Conservation (phyloP, 805 yeast species). For the Metschnikowia corniflorae region DNA sequence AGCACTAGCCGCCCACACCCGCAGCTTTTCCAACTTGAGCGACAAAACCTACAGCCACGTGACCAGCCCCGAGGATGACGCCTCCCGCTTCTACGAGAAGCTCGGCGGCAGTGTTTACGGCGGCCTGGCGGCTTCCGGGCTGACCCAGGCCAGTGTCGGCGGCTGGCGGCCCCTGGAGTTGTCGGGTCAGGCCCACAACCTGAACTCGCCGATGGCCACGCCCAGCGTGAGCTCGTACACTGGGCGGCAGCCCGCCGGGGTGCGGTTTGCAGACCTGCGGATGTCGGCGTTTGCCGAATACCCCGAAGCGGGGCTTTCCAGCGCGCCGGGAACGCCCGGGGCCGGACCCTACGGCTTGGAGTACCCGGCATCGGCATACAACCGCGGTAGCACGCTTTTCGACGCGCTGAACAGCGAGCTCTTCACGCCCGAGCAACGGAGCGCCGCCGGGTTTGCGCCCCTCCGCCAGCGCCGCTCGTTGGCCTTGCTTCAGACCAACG, state of each 20-base stretch:
- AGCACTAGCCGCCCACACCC: conserved; percentile 8
- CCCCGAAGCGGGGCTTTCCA: conserved; percentile 1
- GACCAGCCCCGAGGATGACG: conserved; percentile 12
- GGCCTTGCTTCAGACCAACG: conserved; percentile 19
- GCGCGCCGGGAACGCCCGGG: neutral
- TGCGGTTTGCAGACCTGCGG: conserved; percentile 8
- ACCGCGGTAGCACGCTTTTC: conserved; percentile 8
- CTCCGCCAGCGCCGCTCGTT: conserved; percentile 6
- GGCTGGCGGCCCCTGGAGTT: neutral
- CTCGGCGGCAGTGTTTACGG: conserved; percentile 16
- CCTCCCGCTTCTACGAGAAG: conserved; percentile 17
- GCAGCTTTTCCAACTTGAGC: conserved; percentile 10
- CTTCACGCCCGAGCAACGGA: neutral
- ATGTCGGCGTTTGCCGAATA: conserved; percentile 9
- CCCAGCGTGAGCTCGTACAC: too few species aligned
- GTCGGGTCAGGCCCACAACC: too few species aligned
- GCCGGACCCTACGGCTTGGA: conserved; percentile 7
- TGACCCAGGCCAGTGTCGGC: neutral
- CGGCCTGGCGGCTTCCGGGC: conserved; percentile 6
- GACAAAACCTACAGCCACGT: conserved; percentile 8
- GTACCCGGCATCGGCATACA: conserved; percentile 17
- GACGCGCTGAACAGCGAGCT: conserved; percentile 1
- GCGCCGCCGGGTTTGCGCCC: neutral
- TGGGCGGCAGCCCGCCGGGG: conserved; percentile 3
- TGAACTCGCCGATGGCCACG: too few species aligned